Evolutionary conservation across 1,139 yeast genomes (phyloP), one percentile per base, ranked within the genome.

Genomic region (Sugiyamaella xylanicola): DNA sequence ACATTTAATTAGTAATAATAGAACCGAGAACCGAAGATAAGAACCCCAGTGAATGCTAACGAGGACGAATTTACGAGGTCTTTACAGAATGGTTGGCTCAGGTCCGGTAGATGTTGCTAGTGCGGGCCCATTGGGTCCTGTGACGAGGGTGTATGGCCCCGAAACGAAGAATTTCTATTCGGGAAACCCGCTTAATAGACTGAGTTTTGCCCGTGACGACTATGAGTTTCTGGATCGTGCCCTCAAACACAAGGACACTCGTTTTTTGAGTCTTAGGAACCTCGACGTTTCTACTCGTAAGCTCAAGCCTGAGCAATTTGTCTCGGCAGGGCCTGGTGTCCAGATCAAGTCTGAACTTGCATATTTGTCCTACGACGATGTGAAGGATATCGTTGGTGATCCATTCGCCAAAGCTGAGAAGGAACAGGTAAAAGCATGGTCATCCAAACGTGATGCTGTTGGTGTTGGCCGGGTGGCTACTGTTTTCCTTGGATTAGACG

Each of bases 161-260:
- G 66, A 61, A 45, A 52, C 58, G 9, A 19, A 35, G 39, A 61
- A 60, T 42, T 48, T 47, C 49, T 62, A 60, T 41, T 22, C 63
- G 32, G 60, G 58, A 3, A 51, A 52, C 43, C 61, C 62, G 4
- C 74, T 92, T 54, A 91, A 92, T 72, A 74, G 97, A 60, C 85
- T 91, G 8, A 84, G 95, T 11, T 92, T 90, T 66, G 75, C 91
- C 48, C 76, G 97, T 54, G 85, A 83, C 32, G 87, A 90, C 66
- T 56, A 72, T 21, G 80, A 75, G 32, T 91, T 89, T 65, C 77
- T 91, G 21, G 64, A 74, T 47, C 66, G 71, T 36, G 83, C 91
- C 1, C 67, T 85, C 43, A 69, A 64, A 13, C 84, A 81, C 62
- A 74, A 80, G 1, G 71, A 78, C 4, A 75, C 93, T 1, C 74